phyloP scores from a whole-genome alignment of 176 grass and related monocot genomes.

The Hyparrhenia diplandra region DNA sequence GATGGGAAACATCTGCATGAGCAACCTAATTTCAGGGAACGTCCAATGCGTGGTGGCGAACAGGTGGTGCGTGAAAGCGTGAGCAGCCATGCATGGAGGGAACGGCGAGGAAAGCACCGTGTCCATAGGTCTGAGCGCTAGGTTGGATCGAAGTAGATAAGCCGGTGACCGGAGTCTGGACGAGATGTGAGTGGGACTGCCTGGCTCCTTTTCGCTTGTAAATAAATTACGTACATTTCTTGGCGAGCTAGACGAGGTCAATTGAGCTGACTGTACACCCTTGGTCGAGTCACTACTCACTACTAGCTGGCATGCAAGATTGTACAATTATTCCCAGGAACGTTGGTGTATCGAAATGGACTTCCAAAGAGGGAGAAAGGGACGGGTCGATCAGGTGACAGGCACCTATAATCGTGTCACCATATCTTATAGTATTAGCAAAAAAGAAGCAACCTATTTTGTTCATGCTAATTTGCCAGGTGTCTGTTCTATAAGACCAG shows the following conservation, averaged over 20 bases:
- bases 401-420: background rate
- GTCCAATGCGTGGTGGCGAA: constrained; percentile 37
- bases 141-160: constrained; percentile 2
- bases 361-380: background rate
- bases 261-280: background rate
- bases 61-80: constrained; percentile 6
- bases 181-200: too few relatives aligned
- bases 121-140: background rate
- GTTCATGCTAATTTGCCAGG: background rate
- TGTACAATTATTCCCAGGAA: background rate
- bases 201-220: too few relatives aligned
- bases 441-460: background rate
- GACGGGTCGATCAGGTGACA: background rate
- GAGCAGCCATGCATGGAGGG: background rate
- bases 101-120: background rate
- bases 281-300: constrained; percentile 6
- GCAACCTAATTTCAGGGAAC: constrained; percentile 50
- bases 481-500: background rate
- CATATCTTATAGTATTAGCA: background rate
- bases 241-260: too few relatives aligned
- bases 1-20: constrained; percentile 44
- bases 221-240: too few relatives aligned
- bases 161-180: too few relatives aligned
- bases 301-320: background rate
- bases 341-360: constrained; percentile 21